Evolutionary conservation across 768 basidiomycete genomes (phyloP), one percentile per base, ranked within the genome.

Genomic region (Suillus discolor): DNA sequence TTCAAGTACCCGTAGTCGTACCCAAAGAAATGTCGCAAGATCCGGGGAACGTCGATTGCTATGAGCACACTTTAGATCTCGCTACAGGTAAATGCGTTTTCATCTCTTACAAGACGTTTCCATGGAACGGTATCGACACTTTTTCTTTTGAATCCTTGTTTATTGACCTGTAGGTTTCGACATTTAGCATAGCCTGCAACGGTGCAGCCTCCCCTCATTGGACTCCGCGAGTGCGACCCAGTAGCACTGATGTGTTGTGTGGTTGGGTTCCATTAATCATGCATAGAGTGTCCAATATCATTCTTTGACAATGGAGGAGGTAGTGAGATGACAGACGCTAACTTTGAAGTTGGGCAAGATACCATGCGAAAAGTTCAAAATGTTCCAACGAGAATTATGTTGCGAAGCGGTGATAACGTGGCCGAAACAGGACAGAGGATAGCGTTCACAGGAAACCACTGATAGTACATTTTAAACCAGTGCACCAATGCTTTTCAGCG

Each of bases 361-460:
- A 25, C 78, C 80, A n/a, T 78, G 79, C 9, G 83, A 78, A 62
- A 81, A 83, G 71, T 86, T 85, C 68, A 80, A 68, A 61, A 86
- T 68, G 69, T 86, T 86, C 83, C 83, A 85, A 68, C 84, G 25
- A 78, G 74, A 15, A 79, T 81, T 6, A 77, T 79, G 66, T 81
- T 80, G 64, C 84, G 83, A 11, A 80, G 83, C 7, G 82, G 79
- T 38, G 85, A 82, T 6, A 84, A 71, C 34, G 81, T 83, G 3
- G 84, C 78, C 34, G 80, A 78, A 49, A 78, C 78, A 18, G 84
- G 82, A 66, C 77, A 78, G 12, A 86, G 77, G 64, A 86, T 77
- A 28, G 75, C 82, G 66, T 86, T 83, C 51, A 85, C 79, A 20
- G 78, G 76, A 54, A 82, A 74, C 18, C 83, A n/a, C 77, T 75